Conservation (phyloP, 768 basidiomycete genomes). For the Fistulinella prunicolor region DNA sequence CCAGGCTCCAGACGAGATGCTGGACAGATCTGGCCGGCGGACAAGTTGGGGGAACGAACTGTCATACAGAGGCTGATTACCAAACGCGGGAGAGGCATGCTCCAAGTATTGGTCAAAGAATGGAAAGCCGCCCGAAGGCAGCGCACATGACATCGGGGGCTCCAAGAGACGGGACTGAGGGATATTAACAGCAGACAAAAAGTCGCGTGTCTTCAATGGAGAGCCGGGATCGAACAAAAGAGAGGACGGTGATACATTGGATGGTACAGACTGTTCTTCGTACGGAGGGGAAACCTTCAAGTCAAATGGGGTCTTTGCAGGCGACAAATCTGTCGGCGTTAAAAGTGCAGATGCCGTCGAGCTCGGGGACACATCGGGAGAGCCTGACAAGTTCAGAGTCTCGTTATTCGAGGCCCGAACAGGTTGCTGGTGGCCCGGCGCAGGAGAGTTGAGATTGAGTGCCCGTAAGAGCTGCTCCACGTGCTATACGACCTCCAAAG, state of each 20-base stretch:
- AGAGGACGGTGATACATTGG: constrained; percentile 35
- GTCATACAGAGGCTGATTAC: constrained; percentile 35
- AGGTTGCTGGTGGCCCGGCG: constrained; percentile 45
- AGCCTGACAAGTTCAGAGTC: constrained; percentile 38
- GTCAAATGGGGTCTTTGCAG: constrained; percentile 55
- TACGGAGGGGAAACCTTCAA: constrained; percentile 52
- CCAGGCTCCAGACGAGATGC: constrained; percentile 17
- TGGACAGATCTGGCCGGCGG: constrained; percentile 17
- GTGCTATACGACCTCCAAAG: constrained; percentile 45
- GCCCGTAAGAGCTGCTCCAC: constrained; percentile 79
- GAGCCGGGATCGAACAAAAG: constrained; percentile 47
- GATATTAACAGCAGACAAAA: constrained; percentile 25
- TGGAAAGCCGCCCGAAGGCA: constrained; percentile 33
- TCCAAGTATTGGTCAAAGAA: constrained; percentile 58
- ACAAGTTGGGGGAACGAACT: constrained; percentile 29
- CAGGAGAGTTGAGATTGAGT: constrained; percentile 76
- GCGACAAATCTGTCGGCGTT: constrained; percentile 74
- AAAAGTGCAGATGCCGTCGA: constrained; percentile 69
- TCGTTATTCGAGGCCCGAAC: constrained; percentile 44
- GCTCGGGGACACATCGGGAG: constrained; percentile 71
- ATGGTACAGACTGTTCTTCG: constrained; percentile 36
- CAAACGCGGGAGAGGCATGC: constrained; percentile 36
- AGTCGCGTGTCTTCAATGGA: constrained; percentile 31
- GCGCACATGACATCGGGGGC: constrained; percentile 9
- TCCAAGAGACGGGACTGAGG: constrained; percentile 27